Conservation (phyloP, 352 stramenopile genomes). For the Phytophthora litchii region DNA sequence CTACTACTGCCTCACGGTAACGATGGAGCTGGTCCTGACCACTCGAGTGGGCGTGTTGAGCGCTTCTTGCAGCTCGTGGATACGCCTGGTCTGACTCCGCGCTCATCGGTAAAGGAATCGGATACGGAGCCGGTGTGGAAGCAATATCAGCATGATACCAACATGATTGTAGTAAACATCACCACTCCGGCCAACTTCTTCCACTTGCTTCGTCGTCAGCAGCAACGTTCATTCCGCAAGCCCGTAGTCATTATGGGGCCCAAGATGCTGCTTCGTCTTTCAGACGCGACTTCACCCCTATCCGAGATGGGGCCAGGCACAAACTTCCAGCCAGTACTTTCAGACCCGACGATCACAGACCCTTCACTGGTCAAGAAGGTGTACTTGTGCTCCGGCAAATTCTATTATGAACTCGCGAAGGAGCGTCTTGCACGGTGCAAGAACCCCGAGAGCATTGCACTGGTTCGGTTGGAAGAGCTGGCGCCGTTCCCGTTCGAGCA, state of each 20-base stretch:
- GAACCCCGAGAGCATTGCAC: slow-evolving; percentile 56
- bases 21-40: slow-evolving; percentile 87
- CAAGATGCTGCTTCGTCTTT: slow-evolving; percentile 77
- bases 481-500: slow-evolving; percentile 87
- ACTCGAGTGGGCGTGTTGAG: slow-evolving; percentile 84
- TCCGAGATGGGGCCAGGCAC: slow-evolving; percentile 64
- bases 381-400: slow-evolving; percentile 84
- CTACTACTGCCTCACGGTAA: slow-evolving; percentile 89
- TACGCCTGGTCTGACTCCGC: slow-evolving; percentile 55
- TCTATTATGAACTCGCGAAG: slow-evolving; percentile 87
- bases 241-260: slow-evolving; percentile 78
- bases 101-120: slow-evolving; percentile 38
- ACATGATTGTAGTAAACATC: slow-evolving; percentile 86
- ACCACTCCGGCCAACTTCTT: slow-evolving; percentile 97
- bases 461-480: slow-evolving; percentile 82
- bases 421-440: slow-evolving; percentile 57
- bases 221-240: slow-evolving; percentile 76
- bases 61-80: slow-evolving; percentile 90
- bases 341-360: slow-evolving; percentile 55
- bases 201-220: slow-evolving; percentile 93
- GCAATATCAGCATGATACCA: slow-evolving; percentile 73
- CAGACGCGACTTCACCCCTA: slow-evolving; percentile 70
- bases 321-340: slow-evolving; percentile 71
- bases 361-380: slow-evolving; percentile 65
- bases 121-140: slow-evolving; percentile 46